phyloP scores from a whole-genome alignment of 2,329 filamentous ascomycete genomes.

The Escovopsis sp. region DNA sequence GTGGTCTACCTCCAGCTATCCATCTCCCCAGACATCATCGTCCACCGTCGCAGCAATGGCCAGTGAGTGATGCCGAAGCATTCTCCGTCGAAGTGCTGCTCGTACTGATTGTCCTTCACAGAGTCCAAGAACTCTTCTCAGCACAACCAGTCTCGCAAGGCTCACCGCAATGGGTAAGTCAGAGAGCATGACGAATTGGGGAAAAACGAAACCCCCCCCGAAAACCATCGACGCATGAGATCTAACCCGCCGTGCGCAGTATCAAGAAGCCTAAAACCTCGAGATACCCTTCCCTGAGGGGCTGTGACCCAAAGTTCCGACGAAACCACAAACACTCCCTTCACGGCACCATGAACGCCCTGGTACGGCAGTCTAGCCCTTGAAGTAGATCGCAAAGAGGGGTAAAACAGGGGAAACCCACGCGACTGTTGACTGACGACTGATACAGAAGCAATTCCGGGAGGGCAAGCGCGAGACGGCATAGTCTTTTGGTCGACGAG shows the following conservation, averaged over 20 bases:
- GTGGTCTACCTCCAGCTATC: neutral
- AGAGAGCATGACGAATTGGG: neutral
- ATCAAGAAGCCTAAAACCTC: conserved; percentile 99
- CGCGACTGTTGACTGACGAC: conserved; percentile 15
- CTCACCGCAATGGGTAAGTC: conserved; percentile 95
- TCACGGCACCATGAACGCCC: conserved; percentile 93
- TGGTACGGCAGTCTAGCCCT: conserved; percentile 47
- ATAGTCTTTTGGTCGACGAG: conserved; percentile 39
- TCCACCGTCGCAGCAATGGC: conserved; percentile 1
- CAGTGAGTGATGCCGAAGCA: neutral
- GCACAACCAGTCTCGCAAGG: conserved; percentile 97
- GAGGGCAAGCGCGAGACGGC: conserved; percentile 86
- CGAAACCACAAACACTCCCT: conserved; percentile 99
- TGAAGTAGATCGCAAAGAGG: too few species aligned
- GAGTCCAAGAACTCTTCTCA: conserved; percentile 99
- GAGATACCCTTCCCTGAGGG: conserved; percentile 97
- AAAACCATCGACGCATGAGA: neutral
- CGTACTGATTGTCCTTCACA: conserved; percentile 21
- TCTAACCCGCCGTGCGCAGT: conserved; percentile 33
- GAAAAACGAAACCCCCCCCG: too few species aligned
- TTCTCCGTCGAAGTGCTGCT: neutral
- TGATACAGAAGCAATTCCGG: conserved; percentile 79
- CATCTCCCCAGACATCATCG: neutral
- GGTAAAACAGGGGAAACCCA: neutral
- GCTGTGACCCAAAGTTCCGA: conserved; percentile 98